Evolutionary conservation across 805 yeast genomes (phyloP).

Genomic region (Vanderwaltozyma yarrowii): DNA sequence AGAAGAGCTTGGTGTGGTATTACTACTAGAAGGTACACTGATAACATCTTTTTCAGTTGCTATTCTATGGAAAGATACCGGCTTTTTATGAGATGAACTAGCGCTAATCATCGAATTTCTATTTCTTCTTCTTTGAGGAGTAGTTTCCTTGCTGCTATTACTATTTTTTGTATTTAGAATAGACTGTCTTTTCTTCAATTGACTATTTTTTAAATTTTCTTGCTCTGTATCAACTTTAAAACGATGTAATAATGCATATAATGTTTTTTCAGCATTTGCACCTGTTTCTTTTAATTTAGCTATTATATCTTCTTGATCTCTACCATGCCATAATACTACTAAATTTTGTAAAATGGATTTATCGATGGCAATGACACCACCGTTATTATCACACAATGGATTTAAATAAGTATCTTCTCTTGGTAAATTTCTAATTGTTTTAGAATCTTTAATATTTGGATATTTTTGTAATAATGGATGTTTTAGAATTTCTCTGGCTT

Average conservation of each 20-base stretch:
- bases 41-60: constrained; percentile 17
- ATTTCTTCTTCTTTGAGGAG: constrained; percentile 28
- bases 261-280: constrained; percentile 68
- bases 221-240: constrained; percentile 50
- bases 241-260: constrained; percentile 62
- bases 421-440: constrained; percentile 30
- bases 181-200: constrained; percentile 34
- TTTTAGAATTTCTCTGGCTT: constrained; percentile 59
- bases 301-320: constrained; percentile 42
- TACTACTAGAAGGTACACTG: constrained; percentile 14
- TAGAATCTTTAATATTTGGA: constrained; percentile 30
- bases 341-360: constrained; percentile 64
- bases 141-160: constrained; percentile 6
- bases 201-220: constrained; percentile 24
- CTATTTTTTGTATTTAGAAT: constrained; percentile 6
- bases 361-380: constrained; percentile 42
- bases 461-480: constrained; percentile 82
- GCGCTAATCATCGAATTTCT: constrained; percentile 36
- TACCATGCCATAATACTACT: constrained; percentile 76
- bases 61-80: constrained; percentile 36
- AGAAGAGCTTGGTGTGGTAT: constrained; percentile 14
- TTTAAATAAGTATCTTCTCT: constrained; percentile 32
- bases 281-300: constrained; percentile 42
- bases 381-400: constrained; percentile 29
- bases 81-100: constrained; percentile 40